phyloP scores from a whole-genome alignment of 345 rosid genomes.

The Microcos paniculata region DNA sequence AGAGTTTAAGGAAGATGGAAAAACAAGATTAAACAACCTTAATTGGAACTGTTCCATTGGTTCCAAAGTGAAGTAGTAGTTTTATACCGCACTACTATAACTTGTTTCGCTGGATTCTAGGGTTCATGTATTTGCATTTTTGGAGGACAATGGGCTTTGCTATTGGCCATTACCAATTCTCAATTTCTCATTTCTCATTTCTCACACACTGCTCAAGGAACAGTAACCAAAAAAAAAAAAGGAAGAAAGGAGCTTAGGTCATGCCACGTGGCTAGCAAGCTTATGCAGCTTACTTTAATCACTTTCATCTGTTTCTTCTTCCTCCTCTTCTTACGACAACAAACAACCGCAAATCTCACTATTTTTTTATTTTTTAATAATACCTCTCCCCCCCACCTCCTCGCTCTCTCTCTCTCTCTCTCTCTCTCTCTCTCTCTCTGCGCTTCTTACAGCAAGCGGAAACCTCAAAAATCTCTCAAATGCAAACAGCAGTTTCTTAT shows the following conservation, averaged over 20 bases:
- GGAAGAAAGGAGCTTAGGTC: neutral
- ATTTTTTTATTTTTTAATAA: neutral
- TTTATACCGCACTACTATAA: too few relatives aligned
- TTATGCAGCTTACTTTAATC: slow-evolving; percentile 11
- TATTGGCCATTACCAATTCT: neutral
- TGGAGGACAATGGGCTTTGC: neutral
- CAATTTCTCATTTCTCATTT: neutral
- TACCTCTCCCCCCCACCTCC: too few relatives aligned
- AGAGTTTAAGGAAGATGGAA: neutral
- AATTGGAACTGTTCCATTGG: neutral
- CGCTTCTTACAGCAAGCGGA: slow-evolving; percentile 10
- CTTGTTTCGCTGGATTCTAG: neutral
- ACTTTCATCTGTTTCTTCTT: neutral
- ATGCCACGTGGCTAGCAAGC: slow-evolving; percentile 14
- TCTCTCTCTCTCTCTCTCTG: neutral
- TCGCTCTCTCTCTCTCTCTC: neutral
- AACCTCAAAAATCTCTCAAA: slow-evolving; percentile 12
- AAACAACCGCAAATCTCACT: neutral
- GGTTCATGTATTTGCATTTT: neutral
- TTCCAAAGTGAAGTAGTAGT: neutral
- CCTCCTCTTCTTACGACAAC: neutral
- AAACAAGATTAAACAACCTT: neutral
- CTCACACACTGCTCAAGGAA: neutral
- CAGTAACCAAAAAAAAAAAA: neutral
- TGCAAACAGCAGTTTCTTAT: neutral